Base-by-base conservation (phyloP, 1,284 basidiomycete genomes). In the Cryptococcus sp. region DNA sequence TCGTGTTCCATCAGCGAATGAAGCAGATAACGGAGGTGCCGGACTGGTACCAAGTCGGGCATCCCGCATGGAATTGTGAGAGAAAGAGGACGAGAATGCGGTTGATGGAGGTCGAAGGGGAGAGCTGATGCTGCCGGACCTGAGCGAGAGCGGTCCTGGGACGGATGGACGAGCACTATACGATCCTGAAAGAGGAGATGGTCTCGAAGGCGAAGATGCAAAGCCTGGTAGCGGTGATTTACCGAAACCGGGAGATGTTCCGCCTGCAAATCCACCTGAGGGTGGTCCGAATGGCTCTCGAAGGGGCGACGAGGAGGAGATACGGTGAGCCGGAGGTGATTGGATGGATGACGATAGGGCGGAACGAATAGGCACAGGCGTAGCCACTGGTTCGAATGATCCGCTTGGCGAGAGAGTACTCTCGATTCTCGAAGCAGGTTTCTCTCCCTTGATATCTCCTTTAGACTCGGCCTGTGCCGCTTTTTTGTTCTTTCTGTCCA, bases 401-500 rank as follows among this genome's bases (percentile, higher is more conserved):
- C 52, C 44, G 23, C 23, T 23, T 23, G 23, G 23, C 23, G 23
- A 23, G 30, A 11, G 5, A 50, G 32, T 10, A 56, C 45, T 41
- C 50, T 57, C 14, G 51, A 50, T 43, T 56, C 55, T 42, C 8
- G 53, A 33, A 44, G 38, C 41, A 4, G 38, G 13, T 34, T 58
- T 53, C 10, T n/a, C 53, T 34, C 47, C 33, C 30, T 7, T 31
- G 4, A 5, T n/a, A 35, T 35, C 33, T 14, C 58, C 53, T 11
- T 58, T 47, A 5, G 81, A 78, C 31, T 83, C 86, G 44, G 83
- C 80, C 70, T 97, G 94, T 0, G 92, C 91, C 8, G 90, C 89
- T 70, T 95, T 92, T 82, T 98, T 98, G 79, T 98, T 98, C 81
- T 96, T 95, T 63, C 94, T 81, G 74, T 98, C 95, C 90, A 97